A percentile compares a stretch with the other conserved stretches of the same genome.
phyloP scores from a whole-genome alignment of 495 filamentous ascomycete species.

The Collariella sp. region DNA sequence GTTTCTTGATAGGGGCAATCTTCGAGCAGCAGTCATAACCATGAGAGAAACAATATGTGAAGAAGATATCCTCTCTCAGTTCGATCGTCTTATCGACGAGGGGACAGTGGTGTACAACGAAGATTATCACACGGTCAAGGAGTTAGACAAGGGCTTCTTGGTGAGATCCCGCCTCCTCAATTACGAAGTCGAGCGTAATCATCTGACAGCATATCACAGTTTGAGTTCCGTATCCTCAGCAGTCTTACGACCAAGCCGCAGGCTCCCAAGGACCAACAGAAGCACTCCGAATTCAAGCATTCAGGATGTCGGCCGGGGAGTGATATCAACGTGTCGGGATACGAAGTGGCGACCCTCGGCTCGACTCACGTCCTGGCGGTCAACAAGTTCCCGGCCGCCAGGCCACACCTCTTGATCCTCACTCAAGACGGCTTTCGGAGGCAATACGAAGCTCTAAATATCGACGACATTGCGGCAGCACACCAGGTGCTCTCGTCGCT shows the following conservation, averaged over 20 bases:
- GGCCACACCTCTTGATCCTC: constrained; percentile 35
- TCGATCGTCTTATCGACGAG: constrained; percentile 6
- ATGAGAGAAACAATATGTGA: background rate
- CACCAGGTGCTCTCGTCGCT: background rate
- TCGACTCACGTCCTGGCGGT: constrained; percentile 29
- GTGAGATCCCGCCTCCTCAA: background rate
- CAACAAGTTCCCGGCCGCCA: constrained; percentile 36
- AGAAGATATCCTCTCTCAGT: background rate
- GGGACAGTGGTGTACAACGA: constrained; percentile 4
- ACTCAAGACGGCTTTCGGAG: constrained; percentile 32
- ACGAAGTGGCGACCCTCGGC: constrained; percentile 11
- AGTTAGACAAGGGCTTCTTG: background rate
- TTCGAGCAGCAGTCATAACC: background rate
- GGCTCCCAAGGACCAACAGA: background rate
- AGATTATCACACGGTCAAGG: background rate
- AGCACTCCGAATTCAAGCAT: background rate
- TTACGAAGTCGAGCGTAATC: background rate
- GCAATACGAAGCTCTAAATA: constrained; percentile 21
- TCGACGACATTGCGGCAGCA: constrained; percentile 11
- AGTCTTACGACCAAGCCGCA: constrained; percentile 10
- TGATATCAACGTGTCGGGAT: constrained; percentile 20
- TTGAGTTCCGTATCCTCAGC: constrained; percentile 17
- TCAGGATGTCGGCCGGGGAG: constrained; percentile 18
- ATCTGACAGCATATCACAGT: background rate
- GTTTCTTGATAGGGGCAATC: background rate